Evolutionary conservation across 257 asterid genomes (phyloP).

Genomic region (Oldenlandia corymbosa): DNA sequence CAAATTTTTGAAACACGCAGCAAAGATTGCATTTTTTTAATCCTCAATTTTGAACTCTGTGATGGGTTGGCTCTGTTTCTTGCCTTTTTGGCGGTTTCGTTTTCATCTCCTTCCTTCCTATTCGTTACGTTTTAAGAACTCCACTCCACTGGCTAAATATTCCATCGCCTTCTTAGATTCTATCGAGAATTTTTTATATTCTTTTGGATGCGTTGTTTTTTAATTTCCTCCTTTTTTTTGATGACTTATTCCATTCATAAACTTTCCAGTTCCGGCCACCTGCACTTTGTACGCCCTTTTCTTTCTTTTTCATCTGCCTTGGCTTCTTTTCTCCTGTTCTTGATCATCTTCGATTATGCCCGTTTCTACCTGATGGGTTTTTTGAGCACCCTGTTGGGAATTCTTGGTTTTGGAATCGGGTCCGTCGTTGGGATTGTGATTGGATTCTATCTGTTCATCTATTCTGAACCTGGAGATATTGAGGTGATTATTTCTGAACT

Average conservation of each 20-base stretch:
- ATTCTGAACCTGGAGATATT: conserved; percentile 42
- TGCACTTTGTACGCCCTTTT: background rate
- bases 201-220: background rate
- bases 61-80: background rate
- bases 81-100: conserved; percentile 24
- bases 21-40: too few species aligned
- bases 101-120: background rate
- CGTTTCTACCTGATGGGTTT: conserved; percentile 48
- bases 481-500: conserved; percentile 44
- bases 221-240: background rate
- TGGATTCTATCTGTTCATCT: conserved; percentile 68
- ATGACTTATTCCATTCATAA: background rate
- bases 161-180: background rate
- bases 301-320: background rate
- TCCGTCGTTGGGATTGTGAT: conserved; percentile 53
- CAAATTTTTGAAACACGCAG: background rate
- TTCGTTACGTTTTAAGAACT: conserved; percentile 2
- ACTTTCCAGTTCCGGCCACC: background rate
- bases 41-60: background rate
- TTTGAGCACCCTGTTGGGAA: conserved; percentile 55
- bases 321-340: background rate
- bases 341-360: background rate
- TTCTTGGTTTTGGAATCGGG: conserved; percentile 70
- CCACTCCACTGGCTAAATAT: background rate
- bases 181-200: background rate